Conservation (phyloP, 306 rosid species). For the Vachellia collinsii region DNA sequence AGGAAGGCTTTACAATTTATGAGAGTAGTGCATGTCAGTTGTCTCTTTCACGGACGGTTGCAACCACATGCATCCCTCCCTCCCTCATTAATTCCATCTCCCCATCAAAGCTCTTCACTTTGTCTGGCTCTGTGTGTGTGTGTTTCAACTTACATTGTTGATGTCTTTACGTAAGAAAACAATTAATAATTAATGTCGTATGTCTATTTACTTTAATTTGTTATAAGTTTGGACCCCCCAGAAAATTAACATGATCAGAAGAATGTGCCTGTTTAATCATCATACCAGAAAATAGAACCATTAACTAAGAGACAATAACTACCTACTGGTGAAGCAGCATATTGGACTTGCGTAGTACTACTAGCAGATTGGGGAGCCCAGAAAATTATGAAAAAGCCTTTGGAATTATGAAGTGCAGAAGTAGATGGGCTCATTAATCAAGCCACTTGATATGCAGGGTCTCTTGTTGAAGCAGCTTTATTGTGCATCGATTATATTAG, state of each 20-base stretch:
- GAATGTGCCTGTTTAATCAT: neutral
- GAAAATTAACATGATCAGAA: neutral
- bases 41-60: slow-evolving; percentile 43
- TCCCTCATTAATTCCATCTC: too few relatives aligned
- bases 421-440: neutral
- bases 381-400: neutral
- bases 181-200: neutral
- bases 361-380: neutral
- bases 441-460: neutral
- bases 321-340: neutral
- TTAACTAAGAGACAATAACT: neutral
- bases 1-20: neutral
- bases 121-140: neutral
- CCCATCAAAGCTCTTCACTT: neutral
- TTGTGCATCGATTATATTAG: too few relatives aligned
- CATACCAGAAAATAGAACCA: neutral
- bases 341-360: neutral
- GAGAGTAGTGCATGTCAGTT: neutral
- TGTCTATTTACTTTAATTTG: neutral
- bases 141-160: neutral
- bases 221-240: neutral
- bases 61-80: slow-evolving; percentile 33
- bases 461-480: too few relatives aligned
- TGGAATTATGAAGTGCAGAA: neutral
- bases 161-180: neutral